Base-by-base conservation (phyloP, 2,329 filamentous ascomycete genomes). In the Clarireedia monteithiana region DNA sequence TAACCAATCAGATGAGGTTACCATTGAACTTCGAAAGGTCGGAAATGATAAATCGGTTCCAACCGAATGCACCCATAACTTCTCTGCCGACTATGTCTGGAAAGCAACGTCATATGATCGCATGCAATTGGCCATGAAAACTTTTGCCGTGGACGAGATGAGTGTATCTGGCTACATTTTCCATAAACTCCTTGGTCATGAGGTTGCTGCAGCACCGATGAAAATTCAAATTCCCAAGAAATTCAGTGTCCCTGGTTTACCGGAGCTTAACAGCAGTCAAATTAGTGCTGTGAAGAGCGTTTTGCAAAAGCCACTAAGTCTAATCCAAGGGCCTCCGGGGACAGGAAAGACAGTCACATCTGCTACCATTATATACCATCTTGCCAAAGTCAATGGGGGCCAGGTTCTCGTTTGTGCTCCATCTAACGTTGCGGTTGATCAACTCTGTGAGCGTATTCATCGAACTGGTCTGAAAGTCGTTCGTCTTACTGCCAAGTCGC, bases 101-200 rank as follows among this genome's bases (percentile, higher is more conserved):
- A 99, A 99, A 71, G 94, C 95, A 14, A 99, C 95, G 0, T 97
- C 92, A 0, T 99, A 99, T 70, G 94, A 99, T 68, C 91, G 94
- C 61, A 99, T 99, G 94, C 94, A 99, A 72, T 84, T 91, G 63
- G 95, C 94, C 54, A 97, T 99, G 92, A 97, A 96, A 78, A 97
- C 90, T 0, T 99, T 99, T 69, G 94, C 94, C 5, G 85, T 97
- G 46, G 92, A 99, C 65, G 94, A 99, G 72, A 89, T 95, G 87
- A 96, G 91, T 68, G 92, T 99, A 45, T 97, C 94, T 23, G 94
- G 94, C 39, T 99, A 96, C 73, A 96, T 99, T 62, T 99, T 97
- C 76, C 94, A 99, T 71, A 94, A 94, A 63, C 81, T 99, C 23
- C 83, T 99, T 34, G 94, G 94, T 53, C 91, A 97, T 67, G 92